phyloP scores from a whole-genome alignment of 129 eudicot species.

The Rutidosis leptorrhynchoides region DNA sequence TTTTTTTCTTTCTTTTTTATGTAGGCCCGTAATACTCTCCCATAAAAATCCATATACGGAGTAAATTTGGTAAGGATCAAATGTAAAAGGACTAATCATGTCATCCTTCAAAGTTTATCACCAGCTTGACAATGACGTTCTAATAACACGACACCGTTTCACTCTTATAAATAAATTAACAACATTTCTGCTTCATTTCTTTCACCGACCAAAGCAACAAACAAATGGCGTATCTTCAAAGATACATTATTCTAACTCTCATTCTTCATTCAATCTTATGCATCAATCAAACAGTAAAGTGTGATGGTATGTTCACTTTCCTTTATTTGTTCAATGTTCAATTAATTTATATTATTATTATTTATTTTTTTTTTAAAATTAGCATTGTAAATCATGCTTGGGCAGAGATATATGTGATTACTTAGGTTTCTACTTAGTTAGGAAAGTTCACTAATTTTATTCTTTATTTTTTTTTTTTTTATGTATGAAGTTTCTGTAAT shows the following conservation, averaged over 20 bases:
- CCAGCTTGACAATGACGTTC: slow-evolving; percentile 26
- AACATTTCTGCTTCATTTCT: neutral
- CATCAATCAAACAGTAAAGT: slow-evolving; percentile 38
- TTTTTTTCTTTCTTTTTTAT: no score
- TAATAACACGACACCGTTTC: slow-evolving; percentile 25
- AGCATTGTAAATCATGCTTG: no score
- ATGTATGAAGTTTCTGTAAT: neutral
- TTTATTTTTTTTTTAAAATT: slow-evolving; percentile 9
- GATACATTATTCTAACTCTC: slow-evolving; percentile 41
- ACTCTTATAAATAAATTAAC: neutral
- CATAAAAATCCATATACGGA: neutral
- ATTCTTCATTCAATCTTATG: slow-evolving; percentile 43
- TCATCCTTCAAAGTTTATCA: neutral
- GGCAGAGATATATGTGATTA: neutral
- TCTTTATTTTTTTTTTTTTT: neutral
- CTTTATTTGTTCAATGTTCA: no score
- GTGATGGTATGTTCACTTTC: slow-evolving; percentile 49
- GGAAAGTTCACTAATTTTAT: neutral
- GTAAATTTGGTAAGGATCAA: neutral
- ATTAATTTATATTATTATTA: no score
- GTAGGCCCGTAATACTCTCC: no score
- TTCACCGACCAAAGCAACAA: neutral
- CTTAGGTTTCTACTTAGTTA: neutral
- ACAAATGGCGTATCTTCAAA: slow-evolving; percentile 47
- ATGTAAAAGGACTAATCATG: neutral